Evolutionary conservation across 495 filamentous ascomycete genomes (phyloP).

Genomic region (Jackrogersella minutella): DNA sequence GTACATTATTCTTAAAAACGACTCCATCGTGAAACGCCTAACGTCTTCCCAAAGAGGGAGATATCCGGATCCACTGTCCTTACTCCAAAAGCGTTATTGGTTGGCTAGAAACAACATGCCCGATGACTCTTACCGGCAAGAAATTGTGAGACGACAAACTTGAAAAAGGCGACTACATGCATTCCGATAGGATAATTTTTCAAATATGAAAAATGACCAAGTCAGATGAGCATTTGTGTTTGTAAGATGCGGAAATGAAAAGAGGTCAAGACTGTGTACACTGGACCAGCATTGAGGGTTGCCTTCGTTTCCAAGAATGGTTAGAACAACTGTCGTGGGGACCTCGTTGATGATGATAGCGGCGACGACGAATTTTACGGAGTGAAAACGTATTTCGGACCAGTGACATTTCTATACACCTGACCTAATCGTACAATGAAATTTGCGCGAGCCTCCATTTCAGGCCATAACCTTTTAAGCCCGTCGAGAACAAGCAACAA

Average conservation of each 20-base stretch:
- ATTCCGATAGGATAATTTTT: no score
- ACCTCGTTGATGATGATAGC: no score
- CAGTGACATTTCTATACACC: neutral
- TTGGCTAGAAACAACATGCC: constrained; percentile 8
- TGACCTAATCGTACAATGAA: constrained; percentile 1
- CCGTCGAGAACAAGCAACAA: neutral
- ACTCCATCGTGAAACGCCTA: neutral
- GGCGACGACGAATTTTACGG: neutral
- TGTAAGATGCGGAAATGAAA: neutral
- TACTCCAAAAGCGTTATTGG: neutral
- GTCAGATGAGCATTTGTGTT: neutral
- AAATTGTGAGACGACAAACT: neutral
- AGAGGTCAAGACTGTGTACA: no score
- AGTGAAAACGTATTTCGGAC: neutral
- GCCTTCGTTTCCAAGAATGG: neutral
- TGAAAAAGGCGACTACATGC: neutral
- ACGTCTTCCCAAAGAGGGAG: constrained; percentile 13
- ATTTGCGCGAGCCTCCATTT: neutral
- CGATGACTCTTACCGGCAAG: constrained; percentile 33
- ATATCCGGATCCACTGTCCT: constrained; percentile 10
- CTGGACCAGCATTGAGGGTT: no score
- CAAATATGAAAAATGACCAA: neutral
- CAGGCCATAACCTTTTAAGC: neutral
- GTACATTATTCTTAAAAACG: no score
- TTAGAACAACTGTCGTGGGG: neutral